These are phyloP conservation scores for Leccinum discolor DNA, from an alignment of 1,284 basidiomycete genomes.

Conservation along the genomic window DNA sequence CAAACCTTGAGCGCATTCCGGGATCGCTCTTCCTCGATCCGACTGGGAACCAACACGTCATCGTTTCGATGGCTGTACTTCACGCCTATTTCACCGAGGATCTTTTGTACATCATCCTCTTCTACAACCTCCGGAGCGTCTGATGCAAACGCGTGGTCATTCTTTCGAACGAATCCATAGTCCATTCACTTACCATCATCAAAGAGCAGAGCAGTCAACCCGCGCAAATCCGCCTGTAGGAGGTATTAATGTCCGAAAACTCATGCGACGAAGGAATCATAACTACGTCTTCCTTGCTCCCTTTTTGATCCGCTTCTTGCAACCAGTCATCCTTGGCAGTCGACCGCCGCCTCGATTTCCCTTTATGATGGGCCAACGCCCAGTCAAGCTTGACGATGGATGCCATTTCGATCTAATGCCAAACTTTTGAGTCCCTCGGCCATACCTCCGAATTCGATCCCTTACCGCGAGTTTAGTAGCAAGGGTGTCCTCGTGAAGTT, in stretches of 20 bases:
- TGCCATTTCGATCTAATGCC: conserved; percentile 70
- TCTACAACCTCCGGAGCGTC: conserved; percentile 31
- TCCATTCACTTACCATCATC: conserved; percentile 54
- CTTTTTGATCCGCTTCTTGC: conserved; percentile 53
- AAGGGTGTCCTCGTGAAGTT: conserved; percentile 70
- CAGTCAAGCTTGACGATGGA: conserved; percentile 73
- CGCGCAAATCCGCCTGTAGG: conserved; percentile 54
- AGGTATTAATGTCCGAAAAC: conserved; percentile 1
- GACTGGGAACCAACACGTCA: conserved; percentile 65
- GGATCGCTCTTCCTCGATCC: conserved; percentile 64
- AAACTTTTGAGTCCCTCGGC: not conserved
- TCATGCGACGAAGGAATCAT: conserved; percentile 4
- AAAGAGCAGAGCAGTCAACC: conserved; percentile 66
- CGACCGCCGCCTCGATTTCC: conserved; percentile 39
- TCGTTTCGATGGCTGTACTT: conserved; percentile 75
- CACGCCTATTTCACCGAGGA: conserved; percentile 60
- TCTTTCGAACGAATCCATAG: not conserved
- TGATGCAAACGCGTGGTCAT: conserved; percentile 12
- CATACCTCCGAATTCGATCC: not conserved
- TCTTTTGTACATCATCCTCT: conserved; percentile 53
- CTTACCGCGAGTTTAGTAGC: conserved; percentile 74
- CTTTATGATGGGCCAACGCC: conserved; percentile 69
- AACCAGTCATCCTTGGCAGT: conserved; percentile 41
- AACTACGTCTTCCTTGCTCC: conserved; percentile 53
- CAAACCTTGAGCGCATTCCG: conserved; percentile 50